Base-by-base conservation (phyloP, 768 basidiomycete species). In the Cystofilobasidium ferigula region DNA sequence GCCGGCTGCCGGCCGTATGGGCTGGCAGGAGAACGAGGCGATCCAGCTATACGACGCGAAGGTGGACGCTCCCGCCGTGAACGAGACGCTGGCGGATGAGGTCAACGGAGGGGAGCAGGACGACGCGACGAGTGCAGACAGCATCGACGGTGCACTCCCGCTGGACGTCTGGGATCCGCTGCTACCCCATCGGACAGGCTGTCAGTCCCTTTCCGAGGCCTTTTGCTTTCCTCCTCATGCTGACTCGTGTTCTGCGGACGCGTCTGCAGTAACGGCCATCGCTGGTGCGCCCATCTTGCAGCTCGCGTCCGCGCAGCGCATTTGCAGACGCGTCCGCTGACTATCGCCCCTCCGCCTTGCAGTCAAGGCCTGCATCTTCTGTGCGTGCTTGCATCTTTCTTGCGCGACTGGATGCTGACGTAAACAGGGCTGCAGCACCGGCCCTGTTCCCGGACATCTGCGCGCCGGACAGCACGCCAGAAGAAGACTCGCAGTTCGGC, bases 101-200 rank as follows among this genome's bases (percentile, higher is more conserved):
- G 88, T 84, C 84, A 84, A 87, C 72, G 81, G 82, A 12, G 81
- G 57, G 18, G 35, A 47, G 28, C 57, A 60, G 32, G 67, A 61
- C 13, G 63, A 74, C 73, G 28, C 36, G 45, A 32, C 47, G 20
- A 51, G 53, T 10, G 26, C 54, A 43, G 61, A 64, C 8, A 57
- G 61, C 26, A 68, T 59, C 9, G 74, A 82, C 22, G 85, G 86
- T 73, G 78, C 77, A n/a, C 79, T 91, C 24, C 89, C 89, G 3
- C 76, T 91, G 62, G 88, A 89, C 69, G 80, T 82, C 3, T 92
- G 89, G 89, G 80, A 84, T 40, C 87, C 88, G 0, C 73, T 88
- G 48, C 78, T 88, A 54, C 83, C 82, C 47, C 89, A 86, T 75
- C 83, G 83, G 74, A 89, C 86, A 54, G 92, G 84, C 61, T 76